A percentile compares a stretch with the other conserved stretches of the same genome.
These are phyloP conservation scores for Elsinoe perseae DNA, from an alignment of 2,329 filamentous ascomycete species.

Conservation along the genomic window DNA sequence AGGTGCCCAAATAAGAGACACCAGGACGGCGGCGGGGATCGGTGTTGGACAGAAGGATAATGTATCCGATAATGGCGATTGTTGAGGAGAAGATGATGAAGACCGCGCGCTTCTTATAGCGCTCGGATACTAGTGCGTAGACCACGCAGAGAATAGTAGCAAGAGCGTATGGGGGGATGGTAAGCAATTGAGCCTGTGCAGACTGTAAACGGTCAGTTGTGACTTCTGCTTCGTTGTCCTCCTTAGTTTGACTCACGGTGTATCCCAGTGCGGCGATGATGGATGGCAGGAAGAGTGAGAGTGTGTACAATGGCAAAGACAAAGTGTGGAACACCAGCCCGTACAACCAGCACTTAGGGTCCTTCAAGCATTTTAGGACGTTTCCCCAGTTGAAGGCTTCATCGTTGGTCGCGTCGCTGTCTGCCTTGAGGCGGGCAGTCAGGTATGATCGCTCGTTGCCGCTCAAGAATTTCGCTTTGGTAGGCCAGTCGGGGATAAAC, in stretches of 20 bases:
- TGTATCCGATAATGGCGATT: conserved; percentile 33
- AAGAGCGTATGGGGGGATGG: conserved; percentile 31
- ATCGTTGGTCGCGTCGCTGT: conserved; percentile 61
- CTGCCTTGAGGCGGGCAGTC: conserved; percentile 54
- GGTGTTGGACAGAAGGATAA: conserved; percentile 31
- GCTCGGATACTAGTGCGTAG: conserved; percentile 55
- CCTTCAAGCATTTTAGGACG: conserved; percentile 55
- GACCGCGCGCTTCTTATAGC: conserved; percentile 48
- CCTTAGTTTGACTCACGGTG: conserved; percentile 10
- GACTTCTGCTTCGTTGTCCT: background rate
- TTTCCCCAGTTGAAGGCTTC: conserved; percentile 63
- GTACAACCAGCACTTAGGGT: conserved; percentile 67
- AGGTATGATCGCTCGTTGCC: conserved; percentile 54
- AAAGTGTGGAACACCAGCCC: conserved; percentile 65
- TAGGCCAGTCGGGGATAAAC: conserved; percentile 46
- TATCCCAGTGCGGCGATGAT: conserved; percentile 62
- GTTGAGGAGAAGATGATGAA: conserved; percentile 52
- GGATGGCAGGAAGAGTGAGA: conserved; percentile 45
- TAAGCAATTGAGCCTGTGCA: conserved; percentile 39
- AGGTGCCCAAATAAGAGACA: conserved; percentile 34
- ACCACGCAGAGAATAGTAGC: conserved; percentile 50
- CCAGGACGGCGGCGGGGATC: conserved; percentile 36
- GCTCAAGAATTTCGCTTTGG: conserved; percentile 47
- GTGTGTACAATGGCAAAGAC: conserved; percentile 49
- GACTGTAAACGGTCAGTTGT: conserved; percentile 29